These are phyloP conservation scores for Phlebiopsis flavidoalba DNA, from an alignment of 768 basidiomycete species.

Conservation along the genomic window DNA sequence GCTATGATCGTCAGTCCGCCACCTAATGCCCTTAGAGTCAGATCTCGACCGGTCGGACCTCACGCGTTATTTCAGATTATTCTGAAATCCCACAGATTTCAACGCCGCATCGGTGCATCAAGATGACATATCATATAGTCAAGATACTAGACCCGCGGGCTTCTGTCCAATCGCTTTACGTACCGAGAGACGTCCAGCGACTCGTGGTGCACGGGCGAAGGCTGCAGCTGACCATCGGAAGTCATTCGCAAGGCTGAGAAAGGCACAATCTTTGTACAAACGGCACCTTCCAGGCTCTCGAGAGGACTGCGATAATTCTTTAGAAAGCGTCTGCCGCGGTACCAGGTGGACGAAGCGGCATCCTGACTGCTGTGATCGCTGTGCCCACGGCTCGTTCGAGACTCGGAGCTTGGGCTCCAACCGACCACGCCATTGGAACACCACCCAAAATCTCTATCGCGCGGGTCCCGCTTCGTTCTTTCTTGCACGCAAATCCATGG, in stretches of 20 bases:
- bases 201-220: neutral
- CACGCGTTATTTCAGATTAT: too few species aligned
- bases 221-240: neutral
- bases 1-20: too few species aligned
- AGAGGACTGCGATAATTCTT: neutral
- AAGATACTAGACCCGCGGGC: neutral
- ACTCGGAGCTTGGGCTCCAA: neutral
- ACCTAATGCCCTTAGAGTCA: too few species aligned
- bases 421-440: neutral
- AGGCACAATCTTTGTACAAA: neutral
- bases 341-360: neutral
- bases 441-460: neutral
- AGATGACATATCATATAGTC: neutral
- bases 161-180: neutral
- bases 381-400: neutral
- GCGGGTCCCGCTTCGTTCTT: neutral
- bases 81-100: too few species aligned
- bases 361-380: neutral
- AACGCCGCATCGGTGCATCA: neutral
- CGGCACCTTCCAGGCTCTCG: neutral
- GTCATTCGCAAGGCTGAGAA: neutral
- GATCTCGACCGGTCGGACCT: too few species aligned
- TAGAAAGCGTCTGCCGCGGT: neutral
- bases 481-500: neutral
- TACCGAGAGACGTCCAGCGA: neutral